A percentile compares a stretch with the other conserved stretches of the same genome.
These are phyloP conservation scores for Komagataella phaffii DNA, from an alignment of 805 yeast genomes.

Conservation along the genomic window DNA sequence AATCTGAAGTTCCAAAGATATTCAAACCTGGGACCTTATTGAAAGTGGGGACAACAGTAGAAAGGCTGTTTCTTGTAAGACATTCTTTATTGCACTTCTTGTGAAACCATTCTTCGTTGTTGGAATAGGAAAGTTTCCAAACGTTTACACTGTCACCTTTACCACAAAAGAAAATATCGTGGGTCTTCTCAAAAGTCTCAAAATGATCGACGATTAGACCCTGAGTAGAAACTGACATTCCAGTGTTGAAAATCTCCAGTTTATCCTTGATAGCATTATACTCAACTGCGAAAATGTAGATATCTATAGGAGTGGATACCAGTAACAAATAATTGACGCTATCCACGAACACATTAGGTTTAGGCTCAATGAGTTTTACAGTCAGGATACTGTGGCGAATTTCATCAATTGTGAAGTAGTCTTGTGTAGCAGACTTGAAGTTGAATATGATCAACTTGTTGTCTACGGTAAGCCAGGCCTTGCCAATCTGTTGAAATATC, in stretches of 20 bases:
- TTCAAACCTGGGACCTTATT: conserved; percentile 16
- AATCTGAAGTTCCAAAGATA: conserved; percentile 9
- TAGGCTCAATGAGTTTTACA: conserved; percentile 72
- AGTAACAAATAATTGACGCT: conserved; percentile 61
- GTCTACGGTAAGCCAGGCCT: conserved; percentile 81
- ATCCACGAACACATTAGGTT: conserved; percentile 66
- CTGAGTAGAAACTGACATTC: conserved; percentile 64
- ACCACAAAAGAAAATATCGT: conserved; percentile 80
- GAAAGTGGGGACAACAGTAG: conserved; percentile 32
- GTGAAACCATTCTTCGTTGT: conserved; percentile 76
- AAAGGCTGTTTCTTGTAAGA: conserved; percentile 52
- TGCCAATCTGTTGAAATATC: conserved; percentile 60
- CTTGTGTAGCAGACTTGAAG: conserved; percentile 31
- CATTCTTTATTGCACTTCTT: conserved; percentile 77
- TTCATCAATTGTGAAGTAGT: conserved; percentile 72
- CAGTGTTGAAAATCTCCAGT: conserved; percentile 68
- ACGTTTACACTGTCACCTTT: conserved; percentile 62
- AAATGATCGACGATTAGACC: conserved; percentile 65
- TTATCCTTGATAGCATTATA: conserved; percentile 27
- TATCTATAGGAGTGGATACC: conserved; percentile 68
- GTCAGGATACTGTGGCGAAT: conserved; percentile 65
- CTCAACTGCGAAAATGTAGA: conserved; percentile 66
- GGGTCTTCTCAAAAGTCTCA: conserved; percentile 43
- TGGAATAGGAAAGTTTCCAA: conserved; percentile 81
- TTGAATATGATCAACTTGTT: conserved; percentile 81